phyloP scores from a whole-genome alignment of 1,284 basidiomycete genomes.

The Cystobasidium pallidum region DNA sequence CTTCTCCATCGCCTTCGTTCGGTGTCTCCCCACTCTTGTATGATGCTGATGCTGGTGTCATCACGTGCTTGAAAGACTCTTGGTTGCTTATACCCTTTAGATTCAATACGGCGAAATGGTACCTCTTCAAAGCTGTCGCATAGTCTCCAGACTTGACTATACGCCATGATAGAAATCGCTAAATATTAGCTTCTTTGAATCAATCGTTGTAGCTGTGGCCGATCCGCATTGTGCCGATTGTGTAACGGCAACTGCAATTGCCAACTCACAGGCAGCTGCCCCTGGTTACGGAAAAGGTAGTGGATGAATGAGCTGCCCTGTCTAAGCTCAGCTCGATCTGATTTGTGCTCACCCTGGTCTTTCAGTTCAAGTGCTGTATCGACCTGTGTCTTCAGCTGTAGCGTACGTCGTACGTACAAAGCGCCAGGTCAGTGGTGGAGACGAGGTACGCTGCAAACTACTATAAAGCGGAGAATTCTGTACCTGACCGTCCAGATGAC shows the following conservation, averaged over 20 bases:
- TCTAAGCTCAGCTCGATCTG: not conserved
- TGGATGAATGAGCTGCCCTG: not conserved
- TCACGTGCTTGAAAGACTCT: constrained; percentile 3
- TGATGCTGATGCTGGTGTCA: not conserved
- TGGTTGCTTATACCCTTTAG: constrained; percentile 32
- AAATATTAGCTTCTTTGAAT: no score
- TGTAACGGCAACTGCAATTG: not conserved
- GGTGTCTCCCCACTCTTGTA: not conserved
- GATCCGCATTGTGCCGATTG: no score
- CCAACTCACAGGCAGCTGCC: constrained; percentile 30
- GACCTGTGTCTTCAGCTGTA: constrained; percentile 2
- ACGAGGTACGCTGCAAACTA: not conserved
- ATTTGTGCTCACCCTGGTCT: constrained; percentile 22
- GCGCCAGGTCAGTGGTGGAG: not conserved
- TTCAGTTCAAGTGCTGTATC: constrained; percentile 35
- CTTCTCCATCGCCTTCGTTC: constrained; percentile 12
- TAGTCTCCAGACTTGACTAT: constrained; percentile 38
- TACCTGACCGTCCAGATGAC: no score
- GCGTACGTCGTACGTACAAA: not conserved
- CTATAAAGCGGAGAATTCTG: not conserved
- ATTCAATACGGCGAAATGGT: constrained; percentile 26
- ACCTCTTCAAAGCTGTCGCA: constrained; percentile 19
- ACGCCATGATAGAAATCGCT: not conserved
- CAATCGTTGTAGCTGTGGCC: not conserved
- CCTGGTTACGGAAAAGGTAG: constrained; percentile 10